Base-by-base conservation (phyloP, 768 basidiomycete genomes). In the Ramaria rubella region DNA sequence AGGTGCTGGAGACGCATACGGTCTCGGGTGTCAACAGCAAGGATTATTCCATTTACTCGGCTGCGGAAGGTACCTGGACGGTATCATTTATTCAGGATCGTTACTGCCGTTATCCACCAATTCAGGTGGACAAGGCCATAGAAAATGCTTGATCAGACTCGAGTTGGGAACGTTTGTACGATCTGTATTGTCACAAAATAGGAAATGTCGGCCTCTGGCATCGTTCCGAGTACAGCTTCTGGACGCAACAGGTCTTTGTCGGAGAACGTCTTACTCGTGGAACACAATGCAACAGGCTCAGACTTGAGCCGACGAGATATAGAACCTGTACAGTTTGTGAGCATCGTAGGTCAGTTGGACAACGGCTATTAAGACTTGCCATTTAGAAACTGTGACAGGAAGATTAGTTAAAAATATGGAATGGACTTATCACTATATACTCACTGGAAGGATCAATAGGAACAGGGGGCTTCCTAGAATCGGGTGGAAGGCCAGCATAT, bases 61-160 rank as follows among this genome's bases (percentile, higher is more conserved):
- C 94, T 5, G 69, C 89, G 44, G 94, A 96, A 77, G 95, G 95
- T 54, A 92, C 89, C 19, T 94, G 90, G 90, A 91, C 87, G 9
- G 87, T 98, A 27, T 90, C 90, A 9, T 93, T 88, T 49, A 90
- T 98, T 54, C 83, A 90, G 17, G 94, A 96, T 71, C 81, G 81
- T 33, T 90, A 84, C 64, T 98, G 94, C 73, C 80, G 90, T 60
- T 95, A 94, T 71, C 94, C 94, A 17, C 82, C 82, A 50, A 75
- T 78, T 24, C 80, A 85, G 62, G 86, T 60, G 7, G 63, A 61
- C 34, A 53, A 44, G n/a, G 34, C 50, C 5, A 27, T 63, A n/a
- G 62, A 61, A 52, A 44, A 50, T 33, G 55, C 59, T 12, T 60
- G 50, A 57, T 63, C 40, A 91, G 58, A 90, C 85, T 61, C n/a